Percentiles rank a stretch among this genome's conserved stretches.
phyloP scores from a whole-genome alignment of 2,329 filamentous ascomycete genomes.

The Penicillium sp. region DNA sequence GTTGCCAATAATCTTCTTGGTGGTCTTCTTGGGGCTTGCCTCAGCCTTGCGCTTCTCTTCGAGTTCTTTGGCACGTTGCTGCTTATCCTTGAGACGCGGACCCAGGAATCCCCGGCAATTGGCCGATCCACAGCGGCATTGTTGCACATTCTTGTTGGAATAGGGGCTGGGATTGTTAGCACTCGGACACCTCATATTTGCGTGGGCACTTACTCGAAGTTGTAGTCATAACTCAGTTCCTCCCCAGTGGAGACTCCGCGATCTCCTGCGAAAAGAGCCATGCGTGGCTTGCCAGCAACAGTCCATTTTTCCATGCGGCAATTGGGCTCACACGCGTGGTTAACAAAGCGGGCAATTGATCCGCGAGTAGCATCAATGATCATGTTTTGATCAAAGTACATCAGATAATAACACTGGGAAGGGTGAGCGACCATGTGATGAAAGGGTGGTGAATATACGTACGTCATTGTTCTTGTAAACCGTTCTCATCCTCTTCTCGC shows the following conservation, averaged over 20 bases:
- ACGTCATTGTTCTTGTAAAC: constrained; percentile 93
- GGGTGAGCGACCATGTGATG: constrained; percentile 12
- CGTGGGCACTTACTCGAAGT: constrained; percentile 60
- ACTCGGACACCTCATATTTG: neutral
- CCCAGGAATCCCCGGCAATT: constrained; percentile 65
- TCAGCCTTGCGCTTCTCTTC: constrained; percentile 27
- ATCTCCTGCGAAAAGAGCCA: constrained; percentile 94
- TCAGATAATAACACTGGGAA: constrained; percentile 87
- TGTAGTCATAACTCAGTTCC: constrained; percentile 92
- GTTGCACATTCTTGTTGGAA: constrained; percentile 64
- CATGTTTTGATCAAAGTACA: constrained; percentile 98
- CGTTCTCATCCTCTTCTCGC: constrained; percentile 88
- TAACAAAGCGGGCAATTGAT: constrained; percentile 95
- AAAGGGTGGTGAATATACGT: constrained; percentile 32
- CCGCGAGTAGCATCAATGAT: constrained; percentile 97
- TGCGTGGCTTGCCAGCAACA: constrained; percentile 87
- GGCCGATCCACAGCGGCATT: constrained; percentile 63
- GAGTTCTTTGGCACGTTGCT: constrained; percentile 35
- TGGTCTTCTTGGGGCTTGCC: constrained; percentile 20
- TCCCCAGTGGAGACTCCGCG: constrained; percentile 90
- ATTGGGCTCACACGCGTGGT: constrained; percentile 95
- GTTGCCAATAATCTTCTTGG: constrained; percentile 30
- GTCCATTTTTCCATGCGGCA: constrained; percentile 99
- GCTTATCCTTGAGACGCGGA: constrained; percentile 55
- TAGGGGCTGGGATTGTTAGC: constrained; percentile 48